Conservation (phyloP, 805 yeast species). For the Saturnispora quitensis region DNA sequence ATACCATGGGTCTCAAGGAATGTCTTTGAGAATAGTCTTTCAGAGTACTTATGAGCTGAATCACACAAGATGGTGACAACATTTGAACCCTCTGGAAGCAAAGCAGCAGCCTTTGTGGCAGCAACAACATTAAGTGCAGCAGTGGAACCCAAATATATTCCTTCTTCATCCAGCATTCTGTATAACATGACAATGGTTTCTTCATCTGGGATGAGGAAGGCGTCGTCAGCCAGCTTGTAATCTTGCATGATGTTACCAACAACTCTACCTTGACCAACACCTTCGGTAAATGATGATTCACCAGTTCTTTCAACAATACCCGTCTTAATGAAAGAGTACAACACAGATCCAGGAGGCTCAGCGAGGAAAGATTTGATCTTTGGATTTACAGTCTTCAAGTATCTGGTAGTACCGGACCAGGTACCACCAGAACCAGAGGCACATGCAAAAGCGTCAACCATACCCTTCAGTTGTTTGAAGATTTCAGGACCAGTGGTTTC, state of each 20-base stretch:
- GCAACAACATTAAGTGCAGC: slow-evolving; percentile 87
- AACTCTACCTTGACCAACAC: slow-evolving; percentile 92
- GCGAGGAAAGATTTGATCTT: slow-evolving; percentile 61
- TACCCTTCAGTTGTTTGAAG: slow-evolving; percentile 76
- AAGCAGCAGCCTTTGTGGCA: slow-evolving; percentile 66
- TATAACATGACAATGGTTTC: slow-evolving; percentile 79
- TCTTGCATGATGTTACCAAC: slow-evolving; percentile 75
- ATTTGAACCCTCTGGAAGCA: slow-evolving; percentile 67
- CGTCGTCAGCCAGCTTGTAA: slow-evolving; percentile 67
- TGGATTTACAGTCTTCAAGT: slow-evolving; percentile 61
- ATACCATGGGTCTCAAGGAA: slow-evolving; percentile 72
- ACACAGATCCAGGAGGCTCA: slow-evolving; percentile 89
- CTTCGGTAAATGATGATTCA: slow-evolving; percentile 77
- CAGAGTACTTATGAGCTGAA: slow-evolving; percentile 83
- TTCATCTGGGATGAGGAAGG: slow-evolving; percentile 68
- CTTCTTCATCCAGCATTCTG: slow-evolving; percentile 79
- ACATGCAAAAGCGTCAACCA: slow-evolving; percentile 80
- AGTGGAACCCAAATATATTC: slow-evolving; percentile 84
- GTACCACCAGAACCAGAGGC: slow-evolving; percentile 94
- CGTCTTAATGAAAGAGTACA: slow-evolving; percentile 67
- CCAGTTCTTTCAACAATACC: slow-evolving; percentile 71
- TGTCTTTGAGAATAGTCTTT: slow-evolving; percentile 62
- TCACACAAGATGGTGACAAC: slow-evolving; percentile 88
- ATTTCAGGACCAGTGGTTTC: slow-evolving; percentile 92
- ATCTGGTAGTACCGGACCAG: slow-evolving; percentile 76